Evolutionary conservation across 2,329 filamentous ascomycete genomes (phyloP).

Genomic region (Chaetothyriales sp.): DNA sequence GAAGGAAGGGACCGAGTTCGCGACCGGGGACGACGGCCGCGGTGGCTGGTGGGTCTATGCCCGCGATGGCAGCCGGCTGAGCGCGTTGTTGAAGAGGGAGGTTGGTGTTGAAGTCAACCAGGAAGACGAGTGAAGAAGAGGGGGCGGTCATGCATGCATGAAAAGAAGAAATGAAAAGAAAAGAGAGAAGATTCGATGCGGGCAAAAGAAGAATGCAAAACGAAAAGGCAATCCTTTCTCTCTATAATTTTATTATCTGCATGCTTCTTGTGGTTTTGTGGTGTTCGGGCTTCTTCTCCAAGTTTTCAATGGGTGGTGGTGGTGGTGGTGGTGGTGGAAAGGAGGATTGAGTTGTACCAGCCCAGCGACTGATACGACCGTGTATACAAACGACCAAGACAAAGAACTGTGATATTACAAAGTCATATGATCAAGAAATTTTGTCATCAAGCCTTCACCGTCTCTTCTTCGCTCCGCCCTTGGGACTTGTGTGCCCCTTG

Average conservation of each 20-base stretch:
- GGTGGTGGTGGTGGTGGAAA: no score
- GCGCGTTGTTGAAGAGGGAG: slow-evolving; percentile 58
- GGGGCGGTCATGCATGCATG: neutral
- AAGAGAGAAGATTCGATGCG: no score
- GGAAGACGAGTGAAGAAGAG: slow-evolving; percentile 15
- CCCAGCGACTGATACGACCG: neutral
- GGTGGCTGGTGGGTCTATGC: slow-evolving; percentile 73
- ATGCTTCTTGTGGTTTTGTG: neutral
- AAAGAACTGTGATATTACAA: neutral
- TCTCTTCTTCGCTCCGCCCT: slow-evolving; percentile 12
- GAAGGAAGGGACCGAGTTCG: slow-evolving; percentile 58
- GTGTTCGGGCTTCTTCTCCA: neutral
- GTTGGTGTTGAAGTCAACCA: slow-evolving; percentile 48
- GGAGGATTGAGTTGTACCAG: neutral
- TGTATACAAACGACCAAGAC: neutral
- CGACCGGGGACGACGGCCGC: slow-evolving; percentile 17
- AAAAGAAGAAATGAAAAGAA: neutral
- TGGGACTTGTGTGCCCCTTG: neutral
- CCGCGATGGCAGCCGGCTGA: slow-evolving; percentile 64
- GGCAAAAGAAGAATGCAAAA: no score
- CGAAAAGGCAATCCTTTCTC: neutral
- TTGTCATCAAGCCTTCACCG: slow-evolving; percentile 3
- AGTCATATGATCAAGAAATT: neutral
- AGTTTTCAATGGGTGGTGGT: no score
- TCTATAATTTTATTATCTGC: neutral